Conservation (phyloP, 192 early-diverging fungal species). For the Coemansia sp. region DNA sequence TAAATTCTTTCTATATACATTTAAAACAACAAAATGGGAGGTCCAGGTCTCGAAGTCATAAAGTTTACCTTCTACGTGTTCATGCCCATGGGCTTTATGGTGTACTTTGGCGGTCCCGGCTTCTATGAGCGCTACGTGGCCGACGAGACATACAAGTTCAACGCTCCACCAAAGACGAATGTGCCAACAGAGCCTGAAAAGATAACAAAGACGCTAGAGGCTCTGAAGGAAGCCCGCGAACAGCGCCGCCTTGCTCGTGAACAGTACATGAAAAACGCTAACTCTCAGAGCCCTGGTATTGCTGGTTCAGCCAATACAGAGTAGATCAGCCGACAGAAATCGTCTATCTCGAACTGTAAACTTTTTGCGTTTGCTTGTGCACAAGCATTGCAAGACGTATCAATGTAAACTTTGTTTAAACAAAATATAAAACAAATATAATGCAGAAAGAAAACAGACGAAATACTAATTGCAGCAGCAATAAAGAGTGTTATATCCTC, state of each 20-base stretch:
- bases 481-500: neutral
- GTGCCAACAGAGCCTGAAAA: constrained; percentile 35
- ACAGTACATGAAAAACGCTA: constrained; percentile 16
- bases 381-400: neutral
- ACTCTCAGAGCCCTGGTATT: neutral
- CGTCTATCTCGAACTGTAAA: neutral
- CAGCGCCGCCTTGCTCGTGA: constrained; percentile 30
- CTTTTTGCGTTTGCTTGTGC: neutral
- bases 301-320: neutral
- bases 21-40: constrained; percentile 26
- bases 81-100: constrained; percentile 51
- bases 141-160: constrained; percentile 40
- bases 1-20: neutral
- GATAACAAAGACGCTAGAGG: constrained; percentile 12
- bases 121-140: constrained; percentile 52
- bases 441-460: neutral
- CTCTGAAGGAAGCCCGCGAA: constrained; percentile 13
- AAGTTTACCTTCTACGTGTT: constrained; percentile 53
- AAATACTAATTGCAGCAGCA: neutral
- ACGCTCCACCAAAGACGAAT: constrained; percentile 33
- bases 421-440: constrained; percentile 3
- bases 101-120: constrained; percentile 51
- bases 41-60: constrained; percentile 46
- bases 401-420: neutral
- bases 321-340: too few relatives aligned